A percentile compares a stretch with the other conserved stretches of the same genome.
Evolutionary conservation across 179 eudicot species (phyloP).

Genomic region (Silene coronaria): DNA sequence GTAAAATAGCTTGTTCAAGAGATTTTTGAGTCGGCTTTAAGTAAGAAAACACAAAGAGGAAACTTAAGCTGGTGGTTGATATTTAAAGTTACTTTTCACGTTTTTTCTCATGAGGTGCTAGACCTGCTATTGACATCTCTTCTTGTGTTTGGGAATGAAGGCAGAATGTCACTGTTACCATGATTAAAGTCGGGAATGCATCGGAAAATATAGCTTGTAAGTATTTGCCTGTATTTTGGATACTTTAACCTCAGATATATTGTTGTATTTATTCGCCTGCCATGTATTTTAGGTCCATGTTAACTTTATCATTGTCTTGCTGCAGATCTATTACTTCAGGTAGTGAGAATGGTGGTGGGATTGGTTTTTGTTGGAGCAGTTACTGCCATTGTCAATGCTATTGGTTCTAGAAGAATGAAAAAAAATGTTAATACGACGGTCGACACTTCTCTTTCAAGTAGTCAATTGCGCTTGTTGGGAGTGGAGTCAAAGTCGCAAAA

Average conservation of each 20-base stretch:
- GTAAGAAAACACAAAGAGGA: neutral
- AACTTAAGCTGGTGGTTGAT: neutral
- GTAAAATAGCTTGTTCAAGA: neutral
- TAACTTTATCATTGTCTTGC: conserved; percentile 12
- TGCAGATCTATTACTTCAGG: conserved; percentile 50
- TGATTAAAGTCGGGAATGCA: conserved; percentile 32
- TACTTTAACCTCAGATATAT: neutral
- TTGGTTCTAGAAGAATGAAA: conserved; percentile 42
- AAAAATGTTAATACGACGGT: conserved; percentile 39
- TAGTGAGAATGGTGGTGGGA: conserved; percentile 32
- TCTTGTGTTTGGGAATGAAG: conserved; percentile 31
- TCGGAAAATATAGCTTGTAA: conserved; percentile 60
- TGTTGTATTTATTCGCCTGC: neutral
- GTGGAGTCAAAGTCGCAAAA: conserved; percentile 42
- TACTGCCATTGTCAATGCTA: conserved; percentile 56
- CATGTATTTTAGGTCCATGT: neutral
- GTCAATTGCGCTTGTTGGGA: conserved; percentile 73
- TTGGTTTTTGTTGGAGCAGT: conserved; percentile 51
- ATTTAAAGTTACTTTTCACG: neutral
- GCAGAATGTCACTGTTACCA: conserved; percentile 41
- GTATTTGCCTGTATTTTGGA: conserved; percentile 26
- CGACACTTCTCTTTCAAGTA: conserved; percentile 49
- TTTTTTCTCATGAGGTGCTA: neutral
- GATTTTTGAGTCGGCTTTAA: too few species aligned
- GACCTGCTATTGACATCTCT: conserved; percentile 13